Conservation (phyloP, 306 rosid genomes). For the Vigna mungo region DNA sequence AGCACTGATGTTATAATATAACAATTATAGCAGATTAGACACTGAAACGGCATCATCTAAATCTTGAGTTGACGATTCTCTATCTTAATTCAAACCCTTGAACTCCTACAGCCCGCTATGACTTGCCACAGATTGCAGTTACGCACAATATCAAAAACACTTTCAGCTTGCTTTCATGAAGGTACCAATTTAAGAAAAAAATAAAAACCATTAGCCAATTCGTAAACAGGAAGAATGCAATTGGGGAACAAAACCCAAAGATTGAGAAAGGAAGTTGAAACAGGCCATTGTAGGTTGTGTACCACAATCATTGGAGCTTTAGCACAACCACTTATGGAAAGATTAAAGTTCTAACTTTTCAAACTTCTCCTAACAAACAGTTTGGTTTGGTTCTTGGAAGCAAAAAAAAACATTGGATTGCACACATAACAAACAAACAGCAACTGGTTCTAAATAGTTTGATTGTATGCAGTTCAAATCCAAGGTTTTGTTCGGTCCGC, state of each 20-base stretch:
- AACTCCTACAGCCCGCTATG: background rate
- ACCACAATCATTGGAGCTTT: background rate
- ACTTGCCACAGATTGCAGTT: background rate
- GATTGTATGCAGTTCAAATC: background rate
- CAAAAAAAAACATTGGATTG: background rate
- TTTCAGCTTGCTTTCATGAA: background rate
- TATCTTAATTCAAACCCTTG: slow-evolving; percentile 11
- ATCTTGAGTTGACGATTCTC: slow-evolving; percentile 9
- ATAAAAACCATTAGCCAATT: background rate
- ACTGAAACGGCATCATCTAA: background rate
- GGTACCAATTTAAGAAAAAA: background rate
- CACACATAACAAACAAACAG: background rate
- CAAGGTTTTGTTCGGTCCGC: background rate
- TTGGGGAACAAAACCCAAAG: background rate
- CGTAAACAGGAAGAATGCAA: background rate
- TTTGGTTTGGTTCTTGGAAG: background rate
- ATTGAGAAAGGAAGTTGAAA: background rate
- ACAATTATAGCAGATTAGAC: background rate
- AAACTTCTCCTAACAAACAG: background rate
- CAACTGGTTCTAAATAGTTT: background rate
- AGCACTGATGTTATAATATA: background rate
- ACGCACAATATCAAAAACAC: background rate
- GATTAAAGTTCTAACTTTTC: background rate
- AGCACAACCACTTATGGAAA: background rate
- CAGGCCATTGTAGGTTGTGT: background rate